Percentiles rank a stretch among this genome's conserved stretches.
Evolutionary conservation across 371 early-diverging fungal species (phyloP).

Genomic region (Lichtheimia ornata): DNA sequence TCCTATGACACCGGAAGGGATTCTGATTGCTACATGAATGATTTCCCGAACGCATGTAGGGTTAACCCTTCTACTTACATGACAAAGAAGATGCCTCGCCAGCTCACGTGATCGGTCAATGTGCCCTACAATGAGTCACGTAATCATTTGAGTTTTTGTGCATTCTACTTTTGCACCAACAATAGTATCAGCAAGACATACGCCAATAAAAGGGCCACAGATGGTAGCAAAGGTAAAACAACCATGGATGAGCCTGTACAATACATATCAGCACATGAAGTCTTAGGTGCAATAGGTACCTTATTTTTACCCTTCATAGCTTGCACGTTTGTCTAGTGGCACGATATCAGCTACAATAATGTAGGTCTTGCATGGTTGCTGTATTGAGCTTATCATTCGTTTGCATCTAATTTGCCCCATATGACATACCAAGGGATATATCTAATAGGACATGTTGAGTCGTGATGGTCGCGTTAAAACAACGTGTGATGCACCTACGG

Average conservation of each 20-base stretch:
- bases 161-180: neutral
- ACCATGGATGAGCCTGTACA: slow-evolving; percentile 17
- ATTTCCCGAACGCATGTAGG: too few relatives aligned
- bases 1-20: neutral
- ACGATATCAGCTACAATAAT: slow-evolving; percentile 67
- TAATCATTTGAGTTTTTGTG: neutral
- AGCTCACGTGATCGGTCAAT: neutral
- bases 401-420: too few relatives aligned
- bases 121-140: neutral
- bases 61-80: neutral
- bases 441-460: neutral
- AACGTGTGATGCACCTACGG: slow-evolving; percentile 7
- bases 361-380: slow-evolving; percentile 28
- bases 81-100: neutral
- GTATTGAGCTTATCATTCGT: too few relatives aligned
- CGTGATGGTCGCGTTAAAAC: too few relatives aligned
- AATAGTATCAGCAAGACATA: slow-evolving; percentile 2
- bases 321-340: slow-evolving; percentile 54
- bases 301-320: slow-evolving; percentile 47
- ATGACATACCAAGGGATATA: neutral
- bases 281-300: too few relatives aligned
- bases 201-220: slow-evolving; percentile 46
- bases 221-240: slow-evolving; percentile 48
- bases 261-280: too few relatives aligned
- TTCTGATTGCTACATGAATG: too few relatives aligned